Percentiles rank a stretch among this genome's conserved stretches.
Conservation (phyloP, 176 grass and related monocot genomes). For the Hordeum vulgare region MorexV3_pseudomolecules_assembly NC_058523.1:558970831-558971330, state of each 20-base stretch:
- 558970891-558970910: too few relatives aligned
- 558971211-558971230: too few relatives aligned
- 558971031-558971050: background rate
- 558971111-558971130: background rate
- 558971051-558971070: background rate
- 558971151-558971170: background rate
- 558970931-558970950: background rate
- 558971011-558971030: background rate
- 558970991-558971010: background rate
- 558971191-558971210: too few relatives aligned
- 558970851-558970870: too few relatives aligned
- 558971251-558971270: slow-evolving; percentile 6
- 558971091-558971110: background rate
- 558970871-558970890: too few relatives aligned
- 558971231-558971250: too few relatives aligned
- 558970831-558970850: too few relatives aligned
- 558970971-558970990: background rate
- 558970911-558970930: background rate
- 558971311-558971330: slow-evolving; percentile 38
- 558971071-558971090: background rate
- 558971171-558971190: too few relatives aligned
- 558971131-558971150: background rate
- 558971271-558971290: slow-evolving; percentile 52
- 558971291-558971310: slow-evolving; percentile 36
- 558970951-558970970: background rate